A percentile compares a stretch with the other conserved stretches of the same genome.
Conservation (phyloP, 306 rosid species). For the Elaeagnus macrophylla region DNA sequence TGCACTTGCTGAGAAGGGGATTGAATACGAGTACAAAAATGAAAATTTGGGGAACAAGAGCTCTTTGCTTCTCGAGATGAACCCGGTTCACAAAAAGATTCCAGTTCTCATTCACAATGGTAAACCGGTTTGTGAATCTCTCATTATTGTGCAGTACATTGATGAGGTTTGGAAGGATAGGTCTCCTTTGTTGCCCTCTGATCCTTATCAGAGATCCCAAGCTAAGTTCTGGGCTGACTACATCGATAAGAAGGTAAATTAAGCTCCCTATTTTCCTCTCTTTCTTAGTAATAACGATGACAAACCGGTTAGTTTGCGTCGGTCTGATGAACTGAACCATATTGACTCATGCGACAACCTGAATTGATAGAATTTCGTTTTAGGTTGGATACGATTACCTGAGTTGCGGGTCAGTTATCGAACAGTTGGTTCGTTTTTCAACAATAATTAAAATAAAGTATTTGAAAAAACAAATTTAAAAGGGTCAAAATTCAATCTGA, state of each 20-base stretch:
- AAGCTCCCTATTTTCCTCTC: not conserved
- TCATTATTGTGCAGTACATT: not conserved
- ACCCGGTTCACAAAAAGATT: constrained; percentile 1
- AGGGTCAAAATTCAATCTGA: too few relatives aligned
- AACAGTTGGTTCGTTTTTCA: too few relatives aligned
- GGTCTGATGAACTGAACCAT: too few relatives aligned
- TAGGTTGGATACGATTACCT: too few relatives aligned
- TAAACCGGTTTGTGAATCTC: not conserved
- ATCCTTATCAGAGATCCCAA: not conserved
- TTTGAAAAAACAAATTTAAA: too few relatives aligned
- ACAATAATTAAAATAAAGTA: too few relatives aligned
- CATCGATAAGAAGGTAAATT: not conserved
- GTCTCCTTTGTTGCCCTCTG: not conserved
- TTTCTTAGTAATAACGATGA: not conserved
- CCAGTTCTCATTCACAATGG: not conserved
- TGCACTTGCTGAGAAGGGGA: not conserved
- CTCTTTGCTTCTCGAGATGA: not conserved
- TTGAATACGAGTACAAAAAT: not conserved
- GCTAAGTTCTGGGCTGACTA: not conserved
- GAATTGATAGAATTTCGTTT: too few relatives aligned
- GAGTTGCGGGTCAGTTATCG: too few relatives aligned
- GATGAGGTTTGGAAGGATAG: not conserved
- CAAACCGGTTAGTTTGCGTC: too few relatives aligned
- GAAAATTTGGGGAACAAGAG: not conserved
- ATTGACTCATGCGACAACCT: too few relatives aligned